Conservation (phyloP, 2,329 filamentous ascomycete species). For the Aspergillus puulaauensis region DNA sequence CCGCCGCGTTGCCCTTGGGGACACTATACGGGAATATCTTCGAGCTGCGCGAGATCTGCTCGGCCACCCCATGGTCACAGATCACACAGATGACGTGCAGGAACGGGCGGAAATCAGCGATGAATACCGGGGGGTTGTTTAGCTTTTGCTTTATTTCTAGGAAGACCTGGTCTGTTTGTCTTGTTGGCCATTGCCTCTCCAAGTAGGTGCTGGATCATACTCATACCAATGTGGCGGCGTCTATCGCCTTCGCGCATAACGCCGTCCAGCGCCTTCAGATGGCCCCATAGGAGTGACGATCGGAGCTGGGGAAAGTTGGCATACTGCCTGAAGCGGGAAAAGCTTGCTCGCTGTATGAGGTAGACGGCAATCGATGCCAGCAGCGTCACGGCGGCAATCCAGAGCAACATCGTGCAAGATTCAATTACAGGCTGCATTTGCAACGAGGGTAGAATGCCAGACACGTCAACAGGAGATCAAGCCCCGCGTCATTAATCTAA, state of each 20-base stretch:
- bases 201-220: not conserved
- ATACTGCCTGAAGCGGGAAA: not conserved
- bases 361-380: no score
- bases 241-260: not conserved
- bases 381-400: no score
- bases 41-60: slow-evolving; percentile 15
- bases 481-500: no score
- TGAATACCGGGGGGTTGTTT: not conserved
- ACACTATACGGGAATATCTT: slow-evolving; percentile 19
- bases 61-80: slow-evolving; percentile 19
- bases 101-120: slow-evolving; percentile 15
- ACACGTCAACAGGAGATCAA: no score
- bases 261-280: not conserved
- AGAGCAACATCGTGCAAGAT: no score
- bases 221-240: not conserved
- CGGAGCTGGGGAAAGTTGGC: not conserved
- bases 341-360: not conserved
- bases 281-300: not conserved
- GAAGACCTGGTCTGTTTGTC: not conserved
- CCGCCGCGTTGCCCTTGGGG: slow-evolving; percentile 9
- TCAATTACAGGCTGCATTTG: no score
- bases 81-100: slow-evolving; percentile 9
- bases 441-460: no score
- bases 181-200: not conserved
- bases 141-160: not conserved